phyloP scores from a whole-genome alignment of 1,139 yeast genomes.

The Saccharomyces hybrid region DNA sequence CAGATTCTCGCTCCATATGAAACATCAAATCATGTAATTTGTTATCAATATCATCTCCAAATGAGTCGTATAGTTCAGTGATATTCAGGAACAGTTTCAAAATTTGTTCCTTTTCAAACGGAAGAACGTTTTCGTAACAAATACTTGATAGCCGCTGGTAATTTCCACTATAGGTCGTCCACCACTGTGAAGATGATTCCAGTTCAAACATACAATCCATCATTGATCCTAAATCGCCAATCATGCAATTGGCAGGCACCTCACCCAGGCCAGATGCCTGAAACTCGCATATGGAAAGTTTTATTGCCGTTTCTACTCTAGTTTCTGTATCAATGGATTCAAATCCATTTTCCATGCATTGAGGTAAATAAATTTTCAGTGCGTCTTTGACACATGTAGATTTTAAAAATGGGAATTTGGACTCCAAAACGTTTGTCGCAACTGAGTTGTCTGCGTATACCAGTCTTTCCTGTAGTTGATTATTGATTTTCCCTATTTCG shows the following conservation, averaged over 20 bases:
- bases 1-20: background rate
- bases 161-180: slow-evolving; percentile 58
- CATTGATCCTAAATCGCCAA: slow-evolving; percentile 12
- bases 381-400: slow-evolving; percentile 32
- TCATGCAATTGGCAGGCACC: slow-evolving; percentile 16
- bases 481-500: background rate
- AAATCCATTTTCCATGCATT: slow-evolving; percentile 28
- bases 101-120: slow-evolving; percentile 47
- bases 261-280: slow-evolving; percentile 34
- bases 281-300: slow-evolving; percentile 50
- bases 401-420: slow-evolving; percentile 22
- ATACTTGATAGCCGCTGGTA: slow-evolving; percentile 43
- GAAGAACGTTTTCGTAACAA: slow-evolving; percentile 45
- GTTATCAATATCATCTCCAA: slow-evolving; percentile 5
- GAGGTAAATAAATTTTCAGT: slow-evolving; percentile 25
- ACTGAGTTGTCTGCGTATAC: background rate
- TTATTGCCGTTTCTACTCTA: slow-evolving; percentile 39
- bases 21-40: background rate
- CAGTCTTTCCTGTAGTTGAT: background rate
- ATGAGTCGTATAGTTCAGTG: slow-evolving; percentile 31
- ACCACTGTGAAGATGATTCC: slow-evolving; percentile 44
- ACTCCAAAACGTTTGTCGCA: slow-evolving; percentile 4
- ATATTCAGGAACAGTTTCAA: slow-evolving; percentile 42
- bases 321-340: slow-evolving; percentile 27
- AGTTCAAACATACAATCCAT: slow-evolving; percentile 37